Conservation (phyloP, 371 early-diverging fungal genomes). For the Mucor racemosus region DNA sequence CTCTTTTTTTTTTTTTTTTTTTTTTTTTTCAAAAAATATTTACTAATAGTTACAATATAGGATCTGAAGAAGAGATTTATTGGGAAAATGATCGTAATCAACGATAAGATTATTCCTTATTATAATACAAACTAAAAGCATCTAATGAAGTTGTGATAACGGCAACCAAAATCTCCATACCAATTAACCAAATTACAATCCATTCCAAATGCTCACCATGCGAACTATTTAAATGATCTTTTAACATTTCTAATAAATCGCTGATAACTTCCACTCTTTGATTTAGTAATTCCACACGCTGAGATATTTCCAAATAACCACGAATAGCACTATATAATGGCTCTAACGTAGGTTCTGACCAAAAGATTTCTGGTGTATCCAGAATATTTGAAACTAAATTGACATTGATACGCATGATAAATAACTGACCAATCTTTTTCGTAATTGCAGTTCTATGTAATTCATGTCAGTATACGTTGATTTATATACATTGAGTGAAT, state of each 20-base stretch:
- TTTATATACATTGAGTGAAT: not conserved
- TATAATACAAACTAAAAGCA: constrained; percentile 70
- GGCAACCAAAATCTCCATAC: constrained; percentile 80
- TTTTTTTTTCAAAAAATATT: not conserved
- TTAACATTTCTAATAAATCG: constrained; percentile 87
- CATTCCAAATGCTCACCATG: constrained; percentile 80
- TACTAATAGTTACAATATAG: constrained; percentile 12
- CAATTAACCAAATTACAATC: constrained; percentile 85
- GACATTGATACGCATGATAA: constrained; percentile 88
- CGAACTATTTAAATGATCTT: constrained; percentile 77
- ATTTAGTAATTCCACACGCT: constrained; percentile 58
- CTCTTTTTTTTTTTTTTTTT: not conserved
- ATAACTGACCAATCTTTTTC: constrained; percentile 73
- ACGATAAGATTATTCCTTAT: constrained; percentile 27
- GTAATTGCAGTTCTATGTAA: constrained; percentile 58
- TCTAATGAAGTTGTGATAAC: constrained; percentile 81
- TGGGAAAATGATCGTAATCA: constrained; percentile 30
- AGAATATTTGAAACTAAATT: constrained; percentile 84
- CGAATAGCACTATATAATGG: constrained; percentile 81
- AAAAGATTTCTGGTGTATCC: constrained; percentile 89
- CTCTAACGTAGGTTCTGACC: constrained; percentile 84
- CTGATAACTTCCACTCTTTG: constrained; percentile 68
- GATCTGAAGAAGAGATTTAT: constrained; percentile 34
- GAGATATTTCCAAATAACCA: constrained; percentile 82
- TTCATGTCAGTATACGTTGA: not conserved